Evolutionary conservation across 177 flowering plant genomes (phyloP).

Genomic region (Tripterygium wilfordii): DNA sequence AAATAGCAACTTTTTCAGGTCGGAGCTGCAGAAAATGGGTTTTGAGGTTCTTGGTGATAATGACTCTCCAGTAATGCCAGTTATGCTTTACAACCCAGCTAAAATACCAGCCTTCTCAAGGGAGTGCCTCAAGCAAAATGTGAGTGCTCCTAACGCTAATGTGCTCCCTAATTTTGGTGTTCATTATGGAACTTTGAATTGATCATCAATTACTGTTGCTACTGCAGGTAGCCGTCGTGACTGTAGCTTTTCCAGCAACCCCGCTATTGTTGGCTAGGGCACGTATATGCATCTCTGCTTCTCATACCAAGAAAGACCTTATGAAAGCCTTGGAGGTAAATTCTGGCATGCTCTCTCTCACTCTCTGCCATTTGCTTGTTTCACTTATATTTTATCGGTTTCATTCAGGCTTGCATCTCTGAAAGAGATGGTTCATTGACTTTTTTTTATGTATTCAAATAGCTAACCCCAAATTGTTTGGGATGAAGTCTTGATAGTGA

Average conservation of each 20-base stretch:
- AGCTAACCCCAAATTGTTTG: too few relatives aligned
- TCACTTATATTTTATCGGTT: too few relatives aligned
- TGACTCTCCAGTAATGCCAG: constrained; percentile 98
- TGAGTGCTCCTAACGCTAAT: too few relatives aligned
- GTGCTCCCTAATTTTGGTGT: too few relatives aligned
- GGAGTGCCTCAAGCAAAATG: constrained; percentile 81
- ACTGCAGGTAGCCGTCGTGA: constrained; percentile 81
- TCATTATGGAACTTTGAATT: too few relatives aligned
- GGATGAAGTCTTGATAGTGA: too few relatives aligned
- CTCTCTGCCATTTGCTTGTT: too few relatives aligned
- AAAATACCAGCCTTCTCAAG: constrained; percentile 96
- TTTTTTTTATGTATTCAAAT: too few relatives aligned
- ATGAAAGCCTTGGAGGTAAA: constrained; percentile 72
- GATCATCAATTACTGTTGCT: too few relatives aligned
- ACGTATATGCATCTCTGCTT: constrained; percentile 93
- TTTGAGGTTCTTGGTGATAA: constrained; percentile 99
- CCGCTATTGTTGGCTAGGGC: constrained; percentile 87
- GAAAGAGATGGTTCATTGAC: too few relatives aligned
- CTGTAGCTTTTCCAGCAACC: constrained; percentile 93
- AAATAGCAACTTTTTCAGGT: constrained; percentile 90
- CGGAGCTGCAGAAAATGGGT: constrained; percentile 93
- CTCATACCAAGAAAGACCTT: constrained; percentile 85
- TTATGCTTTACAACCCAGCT: constrained; percentile 99
- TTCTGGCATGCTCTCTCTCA: too few relatives aligned
- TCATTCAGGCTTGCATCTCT: too few relatives aligned